Conservation (phyloP, 306 rosid genomes). For the Quercus rubra region DNA sequence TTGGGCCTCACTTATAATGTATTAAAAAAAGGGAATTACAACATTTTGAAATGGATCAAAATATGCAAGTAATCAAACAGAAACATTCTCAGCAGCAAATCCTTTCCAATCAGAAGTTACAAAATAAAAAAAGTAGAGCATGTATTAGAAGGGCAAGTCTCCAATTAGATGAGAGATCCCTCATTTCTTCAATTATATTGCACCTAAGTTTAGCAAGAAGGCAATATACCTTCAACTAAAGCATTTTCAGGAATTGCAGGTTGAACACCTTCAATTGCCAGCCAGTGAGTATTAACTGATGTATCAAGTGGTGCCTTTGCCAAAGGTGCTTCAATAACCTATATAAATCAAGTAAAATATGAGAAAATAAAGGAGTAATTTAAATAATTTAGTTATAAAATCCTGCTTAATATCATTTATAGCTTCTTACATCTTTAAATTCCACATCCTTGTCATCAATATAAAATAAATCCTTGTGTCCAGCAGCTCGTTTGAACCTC, state of each 20-base stretch:
- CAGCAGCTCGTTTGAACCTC: constrained; percentile 80
- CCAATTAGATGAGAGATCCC: constrained; percentile 1
- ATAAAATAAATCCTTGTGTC: constrained; percentile 87
- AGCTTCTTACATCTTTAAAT: constrained; percentile 71
- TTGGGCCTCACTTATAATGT: too few relatives aligned
- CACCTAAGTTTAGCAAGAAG: constrained; percentile 15
- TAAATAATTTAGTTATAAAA: constrained; percentile 10
- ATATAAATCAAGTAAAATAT: constrained; percentile 21
- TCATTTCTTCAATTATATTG: constrained; percentile 10
- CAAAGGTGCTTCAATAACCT: constrained; percentile 72
- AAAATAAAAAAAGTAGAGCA: not conserved
- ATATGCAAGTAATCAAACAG: constrained; percentile 2
- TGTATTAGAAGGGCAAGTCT: not conserved
- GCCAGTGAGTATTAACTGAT: constrained; percentile 72
- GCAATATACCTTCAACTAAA: constrained; percentile 53
- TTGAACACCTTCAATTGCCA: constrained; percentile 94
- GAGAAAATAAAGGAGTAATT: constrained; percentile 16
- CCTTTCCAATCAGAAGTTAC: not conserved
- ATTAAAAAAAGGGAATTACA: not conserved
- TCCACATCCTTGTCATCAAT: constrained; percentile 91
- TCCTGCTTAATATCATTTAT: constrained; percentile 22
- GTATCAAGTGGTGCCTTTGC: constrained; percentile 79
- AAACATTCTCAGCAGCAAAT: constrained; percentile 12
- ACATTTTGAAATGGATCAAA: not conserved
- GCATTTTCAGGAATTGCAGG: constrained; percentile 88